phyloP scores from a whole-genome alignment of 768 basidiomycete genomes.

The Baorangia bicolor region DNA sequence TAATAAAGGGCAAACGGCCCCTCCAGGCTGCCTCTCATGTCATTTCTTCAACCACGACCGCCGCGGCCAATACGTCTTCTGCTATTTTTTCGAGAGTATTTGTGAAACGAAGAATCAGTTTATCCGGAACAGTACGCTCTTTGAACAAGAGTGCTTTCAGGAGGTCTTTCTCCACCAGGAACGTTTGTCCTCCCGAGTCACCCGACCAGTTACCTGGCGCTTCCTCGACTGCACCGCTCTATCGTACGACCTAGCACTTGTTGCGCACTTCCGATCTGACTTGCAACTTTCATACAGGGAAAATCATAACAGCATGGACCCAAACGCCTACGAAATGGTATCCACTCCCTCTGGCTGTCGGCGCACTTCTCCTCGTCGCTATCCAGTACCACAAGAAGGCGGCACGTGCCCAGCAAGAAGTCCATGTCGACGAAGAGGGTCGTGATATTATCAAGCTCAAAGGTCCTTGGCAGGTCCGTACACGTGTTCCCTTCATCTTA shows the following conservation, averaged over 20 bases:
- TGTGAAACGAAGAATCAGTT: constrained; percentile 31
- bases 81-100: constrained; percentile 32
- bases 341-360: constrained; percentile 87
- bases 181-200: constrained; percentile 37
- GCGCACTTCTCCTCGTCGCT: constrained; percentile 80
- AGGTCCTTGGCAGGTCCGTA: constrained; percentile 88
- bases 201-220: constrained; percentile 43
- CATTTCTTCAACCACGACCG: constrained; percentile 29
- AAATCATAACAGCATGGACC: constrained; percentile 74
- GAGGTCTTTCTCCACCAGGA: constrained; percentile 26
- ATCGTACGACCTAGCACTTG: constrained; percentile 34
- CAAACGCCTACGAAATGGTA: constrained; percentile 94
- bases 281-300: constrained; percentile 38
- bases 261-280: constrained; percentile 3
- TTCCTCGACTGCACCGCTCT: constrained; percentile 43
- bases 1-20: constrained; percentile 49
- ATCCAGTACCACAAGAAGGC: constrained; percentile 70
- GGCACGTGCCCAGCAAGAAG: constrained; percentile 52
- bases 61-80: constrained; percentile 33
- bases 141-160: constrained; percentile 25
- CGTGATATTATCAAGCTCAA: constrained; percentile 76
- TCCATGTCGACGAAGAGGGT: constrained; percentile 80
- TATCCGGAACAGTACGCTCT: constrained; percentile 33
- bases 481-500: neutral
- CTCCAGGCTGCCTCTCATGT: constrained; percentile 52